A percentile compares a stretch with the other conserved stretches of the same genome.
Evolutionary conservation across 2,329 filamentous ascomycete genomes (phyloP).

Genomic region (Aspergillus pseudoviridinutans): DNA sequence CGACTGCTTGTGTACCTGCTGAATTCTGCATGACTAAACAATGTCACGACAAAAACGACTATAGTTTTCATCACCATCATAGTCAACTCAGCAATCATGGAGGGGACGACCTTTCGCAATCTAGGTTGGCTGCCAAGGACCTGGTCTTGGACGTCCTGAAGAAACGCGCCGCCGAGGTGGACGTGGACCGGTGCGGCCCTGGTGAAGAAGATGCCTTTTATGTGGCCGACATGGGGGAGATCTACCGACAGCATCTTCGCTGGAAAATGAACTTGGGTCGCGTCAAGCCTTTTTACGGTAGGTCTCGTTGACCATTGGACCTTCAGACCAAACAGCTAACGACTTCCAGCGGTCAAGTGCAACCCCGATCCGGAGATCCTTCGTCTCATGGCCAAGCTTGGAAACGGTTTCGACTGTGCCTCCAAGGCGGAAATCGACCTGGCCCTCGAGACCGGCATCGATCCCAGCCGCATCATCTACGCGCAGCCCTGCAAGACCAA

Average conservation of each 20-base stretch:
- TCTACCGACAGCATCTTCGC: slow-evolving; percentile 96
- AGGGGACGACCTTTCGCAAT: slow-evolving; percentile 40
- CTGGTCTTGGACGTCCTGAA: slow-evolving; percentile 84
- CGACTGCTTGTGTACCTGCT: slow-evolving; percentile 59
- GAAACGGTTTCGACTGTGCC: slow-evolving; percentile 95
- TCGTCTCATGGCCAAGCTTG: slow-evolving; percentile 78
- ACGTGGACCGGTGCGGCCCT: slow-evolving; percentile 81
- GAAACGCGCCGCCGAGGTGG: slow-evolving; percentile 75
- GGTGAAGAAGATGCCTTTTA: slow-evolving; percentile 98
- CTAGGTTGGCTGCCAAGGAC: slow-evolving; percentile 60
- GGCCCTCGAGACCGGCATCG: slow-evolving; percentile 76
- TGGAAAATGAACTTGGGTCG: slow-evolving; percentile 94
- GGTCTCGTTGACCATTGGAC: slow-evolving; percentile 29
- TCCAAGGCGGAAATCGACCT: slow-evolving; percentile 97
- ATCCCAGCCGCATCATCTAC: slow-evolving; percentile 92
- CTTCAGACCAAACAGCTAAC: not conserved
- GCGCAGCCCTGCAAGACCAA: slow-evolving; percentile 99
- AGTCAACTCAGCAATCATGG: slow-evolving; percentile 42
- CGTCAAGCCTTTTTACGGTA: slow-evolving; percentile 95
- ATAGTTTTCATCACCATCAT: slow-evolving; percentile 23
- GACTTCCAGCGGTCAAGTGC: slow-evolving; percentile 80
- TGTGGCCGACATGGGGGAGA: slow-evolving; percentile 94
- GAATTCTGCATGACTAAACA: slow-evolving; percentile 38
- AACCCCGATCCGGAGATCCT: slow-evolving; percentile 91
- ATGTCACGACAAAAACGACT: slow-evolving; percentile 30